These are phyloP conservation scores for Phytopythium boreale DNA, from an alignment of 352 stramenopile genomes.

Conservation along the genomic window DNA sequence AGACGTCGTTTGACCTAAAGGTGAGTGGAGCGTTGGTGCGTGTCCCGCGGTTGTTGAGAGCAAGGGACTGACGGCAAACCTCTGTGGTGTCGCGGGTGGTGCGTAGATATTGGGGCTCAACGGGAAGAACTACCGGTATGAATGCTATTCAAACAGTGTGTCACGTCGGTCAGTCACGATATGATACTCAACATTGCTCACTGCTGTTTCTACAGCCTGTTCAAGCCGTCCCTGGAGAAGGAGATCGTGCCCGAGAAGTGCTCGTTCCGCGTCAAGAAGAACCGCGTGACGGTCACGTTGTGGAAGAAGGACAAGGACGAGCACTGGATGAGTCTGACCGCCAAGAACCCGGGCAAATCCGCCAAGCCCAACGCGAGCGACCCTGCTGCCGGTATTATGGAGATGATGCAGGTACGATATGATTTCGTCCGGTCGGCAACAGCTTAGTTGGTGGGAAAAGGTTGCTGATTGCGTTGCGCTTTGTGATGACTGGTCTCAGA, in stretches of 20 bases:
- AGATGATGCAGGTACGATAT: constrained; percentile 85
- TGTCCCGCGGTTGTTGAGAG: no score
- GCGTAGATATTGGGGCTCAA: constrained; percentile 54
- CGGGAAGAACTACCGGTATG: constrained; percentile 70
- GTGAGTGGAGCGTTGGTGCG: constrained; percentile 15
- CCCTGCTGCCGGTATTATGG: constrained; percentile 82
- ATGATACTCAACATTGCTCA: not conserved
- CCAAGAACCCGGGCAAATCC: constrained; percentile 70
- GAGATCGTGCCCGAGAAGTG: constrained; percentile 74
- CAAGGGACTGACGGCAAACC: not conserved
- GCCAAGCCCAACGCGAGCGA: constrained; percentile 52
- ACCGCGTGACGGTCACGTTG: constrained; percentile 77
- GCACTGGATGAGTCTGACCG: constrained; percentile 79
- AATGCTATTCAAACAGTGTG: not conserved
- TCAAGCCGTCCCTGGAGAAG: constrained; percentile 82
- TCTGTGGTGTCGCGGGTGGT: not conserved
- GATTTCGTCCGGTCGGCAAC: not conserved
- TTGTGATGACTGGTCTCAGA: constrained; percentile 20
- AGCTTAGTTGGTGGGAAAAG: no score
- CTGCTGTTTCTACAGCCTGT: constrained; percentile 26
- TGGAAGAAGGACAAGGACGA: constrained; percentile 76
- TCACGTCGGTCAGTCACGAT: not conserved
- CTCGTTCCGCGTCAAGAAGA: constrained; percentile 82
- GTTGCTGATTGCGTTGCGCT: not conserved
- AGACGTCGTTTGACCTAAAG: constrained; percentile 84